phyloP scores from a whole-genome alignment of 306 rosid genomes.

The Corylus americana region DNA sequence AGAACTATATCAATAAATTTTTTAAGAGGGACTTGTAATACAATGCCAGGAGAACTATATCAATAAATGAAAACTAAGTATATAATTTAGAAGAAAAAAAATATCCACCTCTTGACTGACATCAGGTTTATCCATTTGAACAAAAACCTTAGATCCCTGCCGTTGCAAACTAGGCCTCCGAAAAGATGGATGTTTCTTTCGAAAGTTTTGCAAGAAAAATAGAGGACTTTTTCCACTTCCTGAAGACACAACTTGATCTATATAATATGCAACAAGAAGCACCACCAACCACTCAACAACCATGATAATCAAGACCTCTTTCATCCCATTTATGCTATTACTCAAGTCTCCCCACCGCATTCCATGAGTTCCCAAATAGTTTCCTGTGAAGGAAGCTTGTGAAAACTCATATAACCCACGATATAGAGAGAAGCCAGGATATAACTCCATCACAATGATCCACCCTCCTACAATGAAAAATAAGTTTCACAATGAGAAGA shows the following conservation, averaged over 20 bases:
- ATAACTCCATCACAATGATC: conserved; percentile 73
- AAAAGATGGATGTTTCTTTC: conserved; percentile 48
- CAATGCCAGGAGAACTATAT: neutral
- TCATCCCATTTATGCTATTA: conserved; percentile 65
- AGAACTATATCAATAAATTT: neutral
- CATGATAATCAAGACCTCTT: conserved; percentile 63
- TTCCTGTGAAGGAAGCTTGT: conserved; percentile 48
- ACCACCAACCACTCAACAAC: conserved; percentile 66
- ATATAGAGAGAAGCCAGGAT: conserved; percentile 76
- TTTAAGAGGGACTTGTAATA: too few species aligned
- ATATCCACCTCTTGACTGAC: conserved; percentile 74
- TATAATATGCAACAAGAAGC: conserved; percentile 59
- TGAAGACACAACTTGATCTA: conserved; percentile 60
- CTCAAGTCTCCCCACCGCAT: conserved; percentile 78
- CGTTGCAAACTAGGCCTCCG: conserved; percentile 52
- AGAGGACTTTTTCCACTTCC: conserved; percentile 68
- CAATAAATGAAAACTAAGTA: neutral
- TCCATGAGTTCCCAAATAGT: conserved; percentile 58
- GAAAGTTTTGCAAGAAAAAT: conserved; percentile 52
- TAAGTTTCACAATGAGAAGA: neutral
- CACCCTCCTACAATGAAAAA: conserved; percentile 45
- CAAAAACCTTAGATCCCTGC: conserved; percentile 66
- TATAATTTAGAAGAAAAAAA: neutral
- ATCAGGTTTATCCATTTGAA: conserved; percentile 77
- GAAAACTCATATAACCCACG: conserved; percentile 82